Conservation (phyloP, 2,329 filamentous ascomycete genomes). For the Conoideocrella luteorostrata region DNA sequence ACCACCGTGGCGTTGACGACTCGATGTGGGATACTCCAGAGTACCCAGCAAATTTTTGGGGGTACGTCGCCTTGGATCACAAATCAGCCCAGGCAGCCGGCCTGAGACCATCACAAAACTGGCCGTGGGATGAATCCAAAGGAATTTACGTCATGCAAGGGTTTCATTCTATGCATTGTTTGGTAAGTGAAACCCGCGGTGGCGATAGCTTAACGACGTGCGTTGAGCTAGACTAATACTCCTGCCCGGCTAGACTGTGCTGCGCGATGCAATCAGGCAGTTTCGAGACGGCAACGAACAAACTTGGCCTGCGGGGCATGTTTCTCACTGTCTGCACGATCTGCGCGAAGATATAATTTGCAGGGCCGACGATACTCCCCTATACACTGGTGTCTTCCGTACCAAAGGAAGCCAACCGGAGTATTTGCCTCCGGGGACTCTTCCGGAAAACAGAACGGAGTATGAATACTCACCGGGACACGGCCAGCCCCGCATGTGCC, state of each 20-base stretch:
- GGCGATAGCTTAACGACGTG: too few species aligned
- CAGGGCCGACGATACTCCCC: constrained; percentile 24
- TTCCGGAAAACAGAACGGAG: constrained; percentile 2
- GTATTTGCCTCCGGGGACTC: too few species aligned
- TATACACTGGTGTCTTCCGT: constrained; percentile 13
- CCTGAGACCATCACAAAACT: constrained; percentile 18
- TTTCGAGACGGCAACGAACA: constrained; percentile 1
- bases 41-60: background rate
- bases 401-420: too few species aligned
- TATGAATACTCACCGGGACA: constrained; percentile 12
- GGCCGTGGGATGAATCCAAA: constrained; percentile 23
- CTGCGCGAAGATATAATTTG: constrained; percentile 22
- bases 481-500: constrained; percentile 20
- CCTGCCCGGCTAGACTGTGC: constrained; percentile 9
- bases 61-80: constrained; percentile 6
- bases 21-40: constrained; percentile 5
- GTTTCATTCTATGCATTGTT: constrained; percentile 23
- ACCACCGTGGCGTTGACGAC: constrained; percentile 7
- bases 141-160: constrained; percentile 22
- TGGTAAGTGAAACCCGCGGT: constrained; percentile 7
- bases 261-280: constrained; percentile 9
- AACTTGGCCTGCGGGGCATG: background rate
- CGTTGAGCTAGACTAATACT: too few species aligned
- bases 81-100: constrained; percentile 13
- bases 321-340: constrained; percentile 19